phyloP scores from a whole-genome alignment of 1,139 yeast genomes.

The Hansenula lynferdii region DNA sequence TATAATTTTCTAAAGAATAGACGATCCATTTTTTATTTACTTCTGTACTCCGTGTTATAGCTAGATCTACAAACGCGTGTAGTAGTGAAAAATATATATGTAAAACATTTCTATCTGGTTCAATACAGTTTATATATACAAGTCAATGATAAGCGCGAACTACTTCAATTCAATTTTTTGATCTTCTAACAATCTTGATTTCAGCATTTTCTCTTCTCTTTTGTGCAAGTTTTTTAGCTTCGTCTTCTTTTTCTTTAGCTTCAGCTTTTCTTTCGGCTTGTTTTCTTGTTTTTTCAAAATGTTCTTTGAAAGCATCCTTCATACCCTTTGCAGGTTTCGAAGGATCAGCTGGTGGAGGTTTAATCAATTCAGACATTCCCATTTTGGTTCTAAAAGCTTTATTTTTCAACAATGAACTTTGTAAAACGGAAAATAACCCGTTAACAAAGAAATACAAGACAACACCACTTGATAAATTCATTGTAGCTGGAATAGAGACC shows the following conservation, averaged over 20 bases:
- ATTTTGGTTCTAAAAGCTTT: conserved; percentile 49
- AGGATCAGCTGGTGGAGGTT: conserved; percentile 38
- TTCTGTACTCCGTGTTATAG: too few species aligned
- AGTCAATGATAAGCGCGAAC: too few species aligned
- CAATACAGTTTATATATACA: not conserved
- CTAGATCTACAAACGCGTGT: too few species aligned
- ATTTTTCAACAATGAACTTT: conserved; percentile 61
- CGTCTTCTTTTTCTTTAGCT: conserved; percentile 28
- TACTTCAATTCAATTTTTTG: conserved; percentile 18
- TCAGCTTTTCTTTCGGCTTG: conserved; percentile 38
- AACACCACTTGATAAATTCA: conserved; percentile 80
- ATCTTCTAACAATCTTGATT: conserved; percentile 30
- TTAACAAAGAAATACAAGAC: conserved; percentile 82
- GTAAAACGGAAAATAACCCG: conserved; percentile 68
- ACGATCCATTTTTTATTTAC: too few species aligned
- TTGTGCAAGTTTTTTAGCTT: conserved; percentile 25
- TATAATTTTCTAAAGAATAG: not conserved
- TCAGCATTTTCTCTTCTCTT: conserved; percentile 27
- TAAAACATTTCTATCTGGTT: not conserved
- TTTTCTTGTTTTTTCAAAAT: conserved; percentile 55
- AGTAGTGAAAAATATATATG: too few species aligned
- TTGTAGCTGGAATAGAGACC: conserved; percentile 79
- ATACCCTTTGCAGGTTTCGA: conserved; percentile 33
- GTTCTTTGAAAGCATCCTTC: conserved; percentile 51
- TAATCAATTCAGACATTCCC: conserved; percentile 64